Conservation (phyloP, 176 grass and related monocot genomes). For the Musa beccarii region DNA sequence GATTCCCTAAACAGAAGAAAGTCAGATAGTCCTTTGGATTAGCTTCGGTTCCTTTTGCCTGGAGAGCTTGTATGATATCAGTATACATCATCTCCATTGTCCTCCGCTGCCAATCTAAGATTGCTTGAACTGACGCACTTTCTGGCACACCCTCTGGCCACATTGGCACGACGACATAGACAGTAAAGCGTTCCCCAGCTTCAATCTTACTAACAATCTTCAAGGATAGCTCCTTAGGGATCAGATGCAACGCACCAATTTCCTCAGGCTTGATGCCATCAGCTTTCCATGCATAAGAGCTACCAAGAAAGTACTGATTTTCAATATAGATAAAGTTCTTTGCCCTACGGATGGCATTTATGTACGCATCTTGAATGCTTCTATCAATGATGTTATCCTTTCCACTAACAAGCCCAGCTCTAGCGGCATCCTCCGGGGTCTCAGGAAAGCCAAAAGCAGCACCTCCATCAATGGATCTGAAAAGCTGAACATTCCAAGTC, state of each 20-base stretch:
- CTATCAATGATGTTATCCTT: conserved; percentile 26
- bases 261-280: conserved; percentile 24
- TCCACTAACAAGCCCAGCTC: conserved; percentile 21
- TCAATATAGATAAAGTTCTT: conserved; percentile 22
- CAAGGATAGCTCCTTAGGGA: conserved; percentile 54
- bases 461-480: conserved; percentile 24
- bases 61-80: conserved; percentile 32
- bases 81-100: conserved; percentile 81
- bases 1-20: conserved; percentile 64
- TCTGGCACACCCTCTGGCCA: conserved; percentile 65
- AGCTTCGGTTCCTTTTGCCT: conserved; percentile 23
- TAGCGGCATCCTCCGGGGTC: conserved; percentile 17
- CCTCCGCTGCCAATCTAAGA: conserved; percentile 57
- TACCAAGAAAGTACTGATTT: conserved; percentile 22
- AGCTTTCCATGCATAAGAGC: conserved; percentile 21
- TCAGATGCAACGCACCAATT: conserved; percentile 50
- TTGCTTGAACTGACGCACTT: conserved; percentile 55
- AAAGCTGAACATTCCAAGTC: conserved; percentile 18
- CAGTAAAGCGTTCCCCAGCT: conserved; percentile 38
- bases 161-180: conserved; percentile 60
- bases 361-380: conserved; percentile 23
- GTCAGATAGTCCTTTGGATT: conserved; percentile 49
- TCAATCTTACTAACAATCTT: conserved; percentile 57
- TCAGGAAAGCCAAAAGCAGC: conserved; percentile 23
- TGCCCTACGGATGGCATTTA: conserved; percentile 24